Evolutionary conservation across 306 rosid genomes (phyloP), one percentile per base, ranked within the genome.

Genomic region (Lotus japonicus): DNA sequence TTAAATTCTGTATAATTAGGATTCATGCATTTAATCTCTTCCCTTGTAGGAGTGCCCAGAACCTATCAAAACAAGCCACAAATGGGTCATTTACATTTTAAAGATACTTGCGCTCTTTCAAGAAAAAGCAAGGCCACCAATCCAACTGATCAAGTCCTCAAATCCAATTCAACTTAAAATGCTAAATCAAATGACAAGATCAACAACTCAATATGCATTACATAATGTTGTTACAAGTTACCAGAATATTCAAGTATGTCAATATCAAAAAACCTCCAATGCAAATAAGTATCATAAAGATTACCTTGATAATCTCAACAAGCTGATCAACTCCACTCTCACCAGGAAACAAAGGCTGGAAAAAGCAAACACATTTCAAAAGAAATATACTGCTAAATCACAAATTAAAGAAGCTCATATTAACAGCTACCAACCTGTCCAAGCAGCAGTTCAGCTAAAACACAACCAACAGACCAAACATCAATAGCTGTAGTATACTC

Each of bases 271-370:
- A 59, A 17, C 10, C 43, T 55, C 19, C 53, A 36, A 11, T 58
- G 62, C 58, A 64, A 70, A 43, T 18, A 70, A 72, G 31, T 16
- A 45, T 52, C 66, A 52, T 9, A 57, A 48, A 71, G 23, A 45
- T 60, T 85, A 92, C 98, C 97, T 92, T 92, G 75, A 92, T 92
- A 60, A 92, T 92, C 85, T 92, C 98, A 63, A 92, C 98, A 71
- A 92, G 97, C 83, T 92, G 98, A 82, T 92, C 96, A 41, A 92
- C 96, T 49, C 98, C 98, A 73, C 97, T 92, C 79, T 92, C 98
- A 50, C 98, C 98, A 11, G 98, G 98, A 79, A 92, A 92, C 42
- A 92, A 84, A 45, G 98, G 98, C 98, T 89, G 89, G 39, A 7
- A 64, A 45, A 73, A 64, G 61, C 19, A 69, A 60, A 73, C 16